These are phyloP conservation scores for Penstemon barbatus DNA, from an alignment of 257 asterid species.

Conservation along the genomic window DNA sequence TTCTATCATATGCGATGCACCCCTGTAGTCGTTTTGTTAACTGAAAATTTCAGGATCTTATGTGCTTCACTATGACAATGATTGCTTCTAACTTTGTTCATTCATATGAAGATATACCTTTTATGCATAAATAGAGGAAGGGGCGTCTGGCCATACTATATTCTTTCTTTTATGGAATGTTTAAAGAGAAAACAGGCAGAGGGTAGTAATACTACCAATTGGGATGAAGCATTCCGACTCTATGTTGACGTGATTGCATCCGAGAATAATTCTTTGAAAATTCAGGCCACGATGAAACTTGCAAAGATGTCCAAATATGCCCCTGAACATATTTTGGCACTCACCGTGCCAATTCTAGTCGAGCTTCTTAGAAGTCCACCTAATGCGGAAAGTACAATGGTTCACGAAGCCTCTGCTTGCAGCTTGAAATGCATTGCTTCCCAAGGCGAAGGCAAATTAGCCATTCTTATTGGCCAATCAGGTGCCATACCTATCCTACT, in stretches of 20 bases:
- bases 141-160: conserved; percentile 7
- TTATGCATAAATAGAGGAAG: conserved; percentile 20
- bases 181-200: conserved; percentile 32
- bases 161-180: conserved; percentile 29
- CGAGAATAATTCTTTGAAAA: conserved; percentile 36
- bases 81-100: conserved; percentile 19
- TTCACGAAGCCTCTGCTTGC: conserved; percentile 54
- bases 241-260: conserved; percentile 39
- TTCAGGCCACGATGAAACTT: conserved; percentile 49
- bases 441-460: conserved; percentile 52
- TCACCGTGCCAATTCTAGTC: conserved; percentile 45
- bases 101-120: conserved; percentile 1
- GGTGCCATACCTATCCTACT: conserved; percentile 48
- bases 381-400: conserved; percentile 30
- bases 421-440: conserved; percentile 59
- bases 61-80: neutral
- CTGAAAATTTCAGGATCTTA: neutral
- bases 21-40: neutral
- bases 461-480: conserved; percentile 47
- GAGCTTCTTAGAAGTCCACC: conserved; percentile 43
- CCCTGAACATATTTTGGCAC: conserved; percentile 50
- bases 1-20: neutral
- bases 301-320: conserved; percentile 42
- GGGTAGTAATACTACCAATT: conserved; percentile 32
- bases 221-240: conserved; percentile 46